Evolutionary conservation across 1,139 yeast genomes (phyloP), one percentile per base, ranked within the genome.

Genomic region (Kazachstania sp.): DNA sequence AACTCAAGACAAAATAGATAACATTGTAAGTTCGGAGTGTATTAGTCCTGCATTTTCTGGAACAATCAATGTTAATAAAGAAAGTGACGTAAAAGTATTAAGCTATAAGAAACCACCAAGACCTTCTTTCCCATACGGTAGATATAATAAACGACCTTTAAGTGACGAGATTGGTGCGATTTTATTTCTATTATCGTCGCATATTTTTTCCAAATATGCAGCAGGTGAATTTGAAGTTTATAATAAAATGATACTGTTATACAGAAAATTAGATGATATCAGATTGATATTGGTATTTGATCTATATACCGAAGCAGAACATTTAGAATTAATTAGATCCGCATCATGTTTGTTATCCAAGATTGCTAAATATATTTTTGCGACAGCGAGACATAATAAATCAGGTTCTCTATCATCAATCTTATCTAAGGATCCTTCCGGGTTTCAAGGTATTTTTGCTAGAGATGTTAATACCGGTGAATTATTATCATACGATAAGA

Each of bases 381-480:
- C 74, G 2, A 71, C 69, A 49, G 71, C 71, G 39, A 49, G 49
- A 42, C 54, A 61, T 20, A 65, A 66, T 49, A 57, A 60, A 48
- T 55, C 54, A 13, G 61, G 65, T 16, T n/a, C 35, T 8, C 13
- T 38, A 4, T 53, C 59, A 5, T 52, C 55, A 15, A 54, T 56
- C 20, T 28, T 44, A 29, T 90, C 84, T 58, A 74, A 81, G 39
- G 95, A 86, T 63, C 77, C 83, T 37, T 77, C 86, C 16, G 95
- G 92, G 26, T 83, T 84, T 59, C 85, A 83, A 60, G 78, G 90
- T 1, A 73, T 83, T 39, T 69, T 82, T 54, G 75, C 87, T 0
- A 75, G 92, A 68, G 79, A 81, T 56, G 69, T 77, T 7, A 55
- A 65, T 20, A 69, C 83, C 16, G 95, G 95, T 45, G 81, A 79